phyloP scores from a whole-genome alignment of 106 monocot species.

The Dioscorea dumetorum region DNA sequence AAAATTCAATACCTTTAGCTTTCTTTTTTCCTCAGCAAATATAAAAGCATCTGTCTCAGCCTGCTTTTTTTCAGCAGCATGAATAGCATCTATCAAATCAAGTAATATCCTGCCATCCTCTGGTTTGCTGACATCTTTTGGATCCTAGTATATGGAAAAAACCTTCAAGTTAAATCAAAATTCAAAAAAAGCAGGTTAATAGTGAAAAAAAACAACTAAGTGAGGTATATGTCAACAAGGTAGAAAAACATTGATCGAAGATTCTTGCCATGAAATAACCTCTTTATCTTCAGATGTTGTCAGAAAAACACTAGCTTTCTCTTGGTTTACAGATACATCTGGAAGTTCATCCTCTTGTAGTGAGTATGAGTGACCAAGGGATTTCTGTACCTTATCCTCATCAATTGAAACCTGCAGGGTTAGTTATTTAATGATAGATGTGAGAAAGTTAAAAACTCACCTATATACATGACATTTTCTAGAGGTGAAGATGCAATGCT shows the following conservation, averaged over 20 bases:
- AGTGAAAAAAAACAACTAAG: constrained; percentile 3
- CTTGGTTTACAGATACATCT: constrained; percentile 15
- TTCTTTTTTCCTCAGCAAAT: constrained; percentile 78
- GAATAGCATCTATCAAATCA: constrained; percentile 85
- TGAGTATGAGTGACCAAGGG: constrained; percentile 36
- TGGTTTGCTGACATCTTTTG: constrained; percentile 9
- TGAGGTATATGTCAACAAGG: neutral
- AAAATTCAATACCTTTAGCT: constrained; percentile 52
- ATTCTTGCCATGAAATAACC: constrained; percentile 42
- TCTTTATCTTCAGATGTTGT: constrained; percentile 25
- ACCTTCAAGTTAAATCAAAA: constrained; percentile 13
- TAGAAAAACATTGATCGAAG: constrained; percentile 8
- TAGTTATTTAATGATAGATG: neutral
- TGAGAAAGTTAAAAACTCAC: neutral
- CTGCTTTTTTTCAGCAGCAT: constrained; percentile 87
- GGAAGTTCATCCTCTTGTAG: constrained; percentile 29
- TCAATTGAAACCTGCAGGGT: constrained; percentile 20
- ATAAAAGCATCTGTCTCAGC: constrained; percentile 71
- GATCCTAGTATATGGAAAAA: constrained; percentile 10
- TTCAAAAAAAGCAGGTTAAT: constrained; percentile 1
- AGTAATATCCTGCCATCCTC: constrained; percentile 52
- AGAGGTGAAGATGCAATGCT: too few relatives aligned
- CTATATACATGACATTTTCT: neutral
- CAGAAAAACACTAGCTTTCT: constrained; percentile 14
- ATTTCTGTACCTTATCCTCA: constrained; percentile 13